Base-by-base conservation (phyloP, 2,329 filamentous ascomycete genomes). In the Penicillium sp. region DNA sequence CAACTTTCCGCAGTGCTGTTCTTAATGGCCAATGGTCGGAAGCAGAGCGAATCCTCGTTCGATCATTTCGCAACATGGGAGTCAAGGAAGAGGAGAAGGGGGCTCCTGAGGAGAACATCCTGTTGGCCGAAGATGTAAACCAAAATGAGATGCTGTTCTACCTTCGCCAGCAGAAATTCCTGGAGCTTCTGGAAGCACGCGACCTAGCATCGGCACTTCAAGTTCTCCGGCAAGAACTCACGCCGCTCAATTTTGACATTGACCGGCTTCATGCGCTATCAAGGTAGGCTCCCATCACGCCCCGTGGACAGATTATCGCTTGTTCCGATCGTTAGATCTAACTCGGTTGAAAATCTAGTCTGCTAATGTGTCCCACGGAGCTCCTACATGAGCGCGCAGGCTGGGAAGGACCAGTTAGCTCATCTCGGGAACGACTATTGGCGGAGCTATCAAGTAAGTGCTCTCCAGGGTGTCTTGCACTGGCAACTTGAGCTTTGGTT, bases 141-240 rank as follows among this genome's bases (percentile, higher is more conserved):
- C 79, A 79, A 48, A 82, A 85, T 56, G 77, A 85, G 45, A 91
- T 98, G 86, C 79, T 85, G 40, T 96, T 97, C 67, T 84, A 84
- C 75, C 76, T 98, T 60, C 81, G 91, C 54, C 87, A 95, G 65
- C 93, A 98, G 66, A 97, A 97, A 67, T 98, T 91, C 61, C 75
- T 98, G 28, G 93, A 98, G 71, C 74, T 95, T 7, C 73, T 98
- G 38, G 90, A 97, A 66, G 75, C 77, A 60, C 77, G 83, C 56
- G 84, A 96, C 59, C 80, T 88, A 7, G 78, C 78, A 11, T 77
- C 79, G 44, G 93, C 91, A 6, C 75, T 98, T 48, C 77, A 78
- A 61, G 89, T 96, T n/a, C 77, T 98, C 39, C 83, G 93, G 18
- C 83, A 82, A 53, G 91, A 98, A 72, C 73, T 98, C 46, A 93